These are phyloP conservation scores for Hsuehochloa calcarea DNA, from an alignment of 176 grass and related monocot species.

Conservation along the genomic window DNA sequence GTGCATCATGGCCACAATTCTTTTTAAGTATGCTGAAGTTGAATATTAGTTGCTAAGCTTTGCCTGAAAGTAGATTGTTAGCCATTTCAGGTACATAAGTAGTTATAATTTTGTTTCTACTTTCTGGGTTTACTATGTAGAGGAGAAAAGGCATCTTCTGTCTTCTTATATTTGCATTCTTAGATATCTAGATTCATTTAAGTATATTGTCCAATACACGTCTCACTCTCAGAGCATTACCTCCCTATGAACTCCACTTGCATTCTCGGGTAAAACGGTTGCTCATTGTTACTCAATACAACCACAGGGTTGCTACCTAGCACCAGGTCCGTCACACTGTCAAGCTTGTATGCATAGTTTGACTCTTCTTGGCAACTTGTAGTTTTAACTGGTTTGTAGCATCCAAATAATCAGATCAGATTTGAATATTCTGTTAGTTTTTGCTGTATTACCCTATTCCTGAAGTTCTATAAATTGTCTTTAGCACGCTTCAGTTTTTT, in stretches of 20 bases:
- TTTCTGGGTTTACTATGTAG: neutral
- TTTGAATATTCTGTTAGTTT: neutral
- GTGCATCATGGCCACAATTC: neutral
- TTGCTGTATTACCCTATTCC: neutral
- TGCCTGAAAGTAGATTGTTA: neutral
- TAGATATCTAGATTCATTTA: neutral
- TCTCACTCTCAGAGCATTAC: neutral
- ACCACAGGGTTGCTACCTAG: neutral
- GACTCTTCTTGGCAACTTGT: neutral
- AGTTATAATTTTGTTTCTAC: neutral
- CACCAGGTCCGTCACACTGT: neutral
- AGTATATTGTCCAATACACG: neutral
- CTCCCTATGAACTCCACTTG: neutral
- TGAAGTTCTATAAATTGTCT: neutral
- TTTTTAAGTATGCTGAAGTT: neutral
- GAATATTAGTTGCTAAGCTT: conserved; percentile 8
- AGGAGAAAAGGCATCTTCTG: neutral
- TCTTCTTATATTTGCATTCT: neutral
- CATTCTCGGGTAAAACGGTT: neutral
- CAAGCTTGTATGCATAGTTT: neutral
- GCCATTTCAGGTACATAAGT: neutral
- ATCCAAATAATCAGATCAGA: neutral
- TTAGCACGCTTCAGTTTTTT: neutral
- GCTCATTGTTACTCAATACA: neutral
- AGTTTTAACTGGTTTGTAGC: neutral